Evolutionary conservation across 1,139 yeast genomes (phyloP), one percentile per base, ranked within the genome.

Genomic region (Eremothecium cymbalariae): DNA sequence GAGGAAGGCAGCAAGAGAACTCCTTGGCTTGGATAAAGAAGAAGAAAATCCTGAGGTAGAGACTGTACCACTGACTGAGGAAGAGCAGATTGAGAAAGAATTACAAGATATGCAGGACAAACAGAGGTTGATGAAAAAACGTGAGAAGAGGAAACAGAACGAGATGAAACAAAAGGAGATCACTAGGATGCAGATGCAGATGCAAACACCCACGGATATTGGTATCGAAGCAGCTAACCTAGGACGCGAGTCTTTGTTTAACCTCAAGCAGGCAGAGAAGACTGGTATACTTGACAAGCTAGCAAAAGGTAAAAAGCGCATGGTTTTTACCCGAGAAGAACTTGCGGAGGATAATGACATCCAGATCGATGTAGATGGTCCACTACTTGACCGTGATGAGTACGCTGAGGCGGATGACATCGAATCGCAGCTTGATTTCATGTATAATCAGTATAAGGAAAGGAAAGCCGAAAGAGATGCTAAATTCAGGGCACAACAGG

Each of bases 181-280:
- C 37, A 71, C 73, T 36, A 74, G 97, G 62, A 79, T 86, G 81
- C 97, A 90, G 62, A 81, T 90, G 93, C 85, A 84, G 57, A 88
- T 90, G 96, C 67, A 83, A 41, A 83, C 95, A 2, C 95, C 94
- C 52, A 75, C 74, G 68, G 94, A 85, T 52, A 77, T 90, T 46
- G 97, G 97, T 69, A 68, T 85, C 31, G 98, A 90, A 57, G 95
- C 95, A 13, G 90, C 85, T n/a, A 73, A 72, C 37, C 63, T 72
- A 38, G 95, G 94, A 34, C 70, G 81, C 30, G 94, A 84, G 40
- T 72, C 93, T 1, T 64, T 88, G 41, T 90, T 90, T 64, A 84
- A 79, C 53, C 68, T 90, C 55, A 80, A 77, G 51, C 63, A 73
- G 13, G 95, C 96, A 2, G 85, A 83, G 57, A 82, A 80, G 56